Conservation (phyloP, 495 filamentous ascomycete species). For the Collariella sp. region DNA sequence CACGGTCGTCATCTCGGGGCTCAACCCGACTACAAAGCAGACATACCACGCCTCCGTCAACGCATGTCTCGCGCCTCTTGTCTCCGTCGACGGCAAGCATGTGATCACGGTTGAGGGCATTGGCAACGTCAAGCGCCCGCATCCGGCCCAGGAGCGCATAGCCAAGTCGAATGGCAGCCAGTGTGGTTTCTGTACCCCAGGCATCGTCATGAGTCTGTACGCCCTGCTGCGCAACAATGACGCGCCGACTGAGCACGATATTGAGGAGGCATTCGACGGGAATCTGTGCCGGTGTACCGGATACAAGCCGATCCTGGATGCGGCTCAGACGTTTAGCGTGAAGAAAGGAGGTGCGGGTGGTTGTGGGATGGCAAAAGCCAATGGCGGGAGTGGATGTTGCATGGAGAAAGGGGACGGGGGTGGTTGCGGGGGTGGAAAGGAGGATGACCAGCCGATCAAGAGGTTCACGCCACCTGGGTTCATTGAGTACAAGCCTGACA, state of each 20-base stretch:
- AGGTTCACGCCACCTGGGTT: slow-evolving; percentile 75
- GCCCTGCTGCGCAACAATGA: slow-evolving; percentile 70
- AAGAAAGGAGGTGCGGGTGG: slow-evolving; percentile 20
- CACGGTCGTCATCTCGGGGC: slow-evolving; percentile 89
- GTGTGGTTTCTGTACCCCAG: slow-evolving; percentile 86
- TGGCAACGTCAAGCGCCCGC: slow-evolving; percentile 76
- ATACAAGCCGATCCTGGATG: slow-evolving; percentile 89
- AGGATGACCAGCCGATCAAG: slow-evolving; percentile 47
- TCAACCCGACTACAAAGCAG: slow-evolving; percentile 80
- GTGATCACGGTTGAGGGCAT: slow-evolving; percentile 98
- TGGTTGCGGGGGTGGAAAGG: slow-evolving; percentile 56
- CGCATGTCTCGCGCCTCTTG: slow-evolving; percentile 85
- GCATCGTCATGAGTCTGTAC: slow-evolving; percentile 94
- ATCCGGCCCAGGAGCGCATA: slow-evolving; percentile 87
- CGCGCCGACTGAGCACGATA: slow-evolving; percentile 58
- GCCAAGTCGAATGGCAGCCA: slow-evolving; percentile 63
- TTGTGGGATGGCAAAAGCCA: slow-evolving; percentile 51
- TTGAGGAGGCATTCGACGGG: slow-evolving; percentile 89
- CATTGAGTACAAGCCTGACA: slow-evolving; percentile 86
- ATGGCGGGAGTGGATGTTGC: slow-evolving; percentile 60
- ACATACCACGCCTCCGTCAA: slow-evolving; percentile 92
- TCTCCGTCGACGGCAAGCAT: slow-evolving; percentile 94
- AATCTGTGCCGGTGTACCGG: slow-evolving; percentile 95
- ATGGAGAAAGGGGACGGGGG: slow-evolving; percentile 48
- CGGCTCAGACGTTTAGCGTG: slow-evolving; percentile 65